A percentile compares a stretch with the other conserved stretches of the same genome.
Evolutionary conservation across 768 basidiomycete genomes (phyloP).

Genomic region (Termitomyces sp.): DNA sequence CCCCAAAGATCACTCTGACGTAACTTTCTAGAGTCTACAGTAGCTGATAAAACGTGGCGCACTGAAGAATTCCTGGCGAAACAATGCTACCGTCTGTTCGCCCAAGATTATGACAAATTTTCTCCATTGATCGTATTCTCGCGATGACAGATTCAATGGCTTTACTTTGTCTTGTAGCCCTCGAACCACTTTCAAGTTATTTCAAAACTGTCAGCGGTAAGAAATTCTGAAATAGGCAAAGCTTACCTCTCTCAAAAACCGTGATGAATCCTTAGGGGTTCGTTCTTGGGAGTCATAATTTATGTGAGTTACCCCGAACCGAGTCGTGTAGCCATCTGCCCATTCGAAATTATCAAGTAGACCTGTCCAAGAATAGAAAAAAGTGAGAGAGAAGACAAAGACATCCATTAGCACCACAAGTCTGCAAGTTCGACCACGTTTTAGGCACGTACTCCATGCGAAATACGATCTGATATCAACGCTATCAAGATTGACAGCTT

Average conservation of each 20-base stretch:
- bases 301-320: constrained; percentile 71
- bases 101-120: neutral
- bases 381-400: constrained; percentile 1
- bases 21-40: neutral
- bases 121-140: neutral
- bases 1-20: too few species aligned
- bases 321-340: constrained; percentile 65
- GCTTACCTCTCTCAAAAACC: constrained; percentile 42
- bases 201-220: neutral
- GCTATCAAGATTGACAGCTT: constrained; percentile 54
- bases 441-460: constrained; percentile 55
- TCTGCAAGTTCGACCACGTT: neutral
- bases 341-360: constrained; percentile 73
- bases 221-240: neutral
- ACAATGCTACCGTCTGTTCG: neutral
- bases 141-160: neutral
- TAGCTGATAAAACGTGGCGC: neutral
- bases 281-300: constrained; percentile 65
- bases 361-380: constrained; percentile 31
- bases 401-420: neutral
- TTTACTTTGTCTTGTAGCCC: neutral
- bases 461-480: constrained; percentile 62
- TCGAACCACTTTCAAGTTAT: constrained; percentile 18
- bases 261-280: constrained; percentile 59
- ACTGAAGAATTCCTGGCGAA: neutral